Evolutionary conservation across 345 rosid species (phyloP).

Genomic region (Salix purpurea): DNA sequence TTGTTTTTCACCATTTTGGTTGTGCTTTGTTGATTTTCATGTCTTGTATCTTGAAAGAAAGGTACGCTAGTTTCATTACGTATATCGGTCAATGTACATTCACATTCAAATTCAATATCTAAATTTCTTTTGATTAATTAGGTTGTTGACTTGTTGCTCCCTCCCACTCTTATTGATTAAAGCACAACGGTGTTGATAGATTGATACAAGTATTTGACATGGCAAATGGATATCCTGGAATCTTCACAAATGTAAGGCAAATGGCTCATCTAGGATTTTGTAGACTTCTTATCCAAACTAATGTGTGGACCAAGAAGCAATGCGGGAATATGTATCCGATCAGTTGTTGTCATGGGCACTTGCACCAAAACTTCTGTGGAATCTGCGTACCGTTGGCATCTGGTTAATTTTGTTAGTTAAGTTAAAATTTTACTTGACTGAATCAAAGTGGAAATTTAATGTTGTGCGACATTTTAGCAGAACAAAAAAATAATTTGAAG

Average conservation of each 20-base stretch:
- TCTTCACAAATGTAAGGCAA: background rate
- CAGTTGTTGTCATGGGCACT: background rate
- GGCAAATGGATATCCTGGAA: background rate
- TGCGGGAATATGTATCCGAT: background rate
- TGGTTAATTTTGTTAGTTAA: background rate
- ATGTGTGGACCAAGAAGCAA: background rate
- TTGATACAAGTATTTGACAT: background rate
- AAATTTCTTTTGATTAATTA: background rate
- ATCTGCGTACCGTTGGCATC: background rate
- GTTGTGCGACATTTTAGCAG: too few relatives aligned
- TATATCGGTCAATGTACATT: constrained; percentile 19
- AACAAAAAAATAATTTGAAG: too few relatives aligned
- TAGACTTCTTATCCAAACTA: background rate
- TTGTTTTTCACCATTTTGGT: constrained; percentile 11
- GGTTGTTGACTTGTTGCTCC: background rate
- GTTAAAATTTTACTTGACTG: background rate
- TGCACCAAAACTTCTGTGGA: background rate
- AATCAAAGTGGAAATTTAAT: too few relatives aligned
- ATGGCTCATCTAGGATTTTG: background rate
- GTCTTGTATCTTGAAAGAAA: constrained; percentile 1
- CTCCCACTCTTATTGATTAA: background rate
- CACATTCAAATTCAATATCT: background rate
- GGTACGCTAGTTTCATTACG: background rate
- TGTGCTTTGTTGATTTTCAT: background rate
- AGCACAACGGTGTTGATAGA: background rate